Percentiles rank a stretch among this genome's conserved stretches.
These are phyloP conservation scores for Acorus gramineus DNA, from an alignment of 106 monocot genomes.

Conservation along the genomic window DNA sequence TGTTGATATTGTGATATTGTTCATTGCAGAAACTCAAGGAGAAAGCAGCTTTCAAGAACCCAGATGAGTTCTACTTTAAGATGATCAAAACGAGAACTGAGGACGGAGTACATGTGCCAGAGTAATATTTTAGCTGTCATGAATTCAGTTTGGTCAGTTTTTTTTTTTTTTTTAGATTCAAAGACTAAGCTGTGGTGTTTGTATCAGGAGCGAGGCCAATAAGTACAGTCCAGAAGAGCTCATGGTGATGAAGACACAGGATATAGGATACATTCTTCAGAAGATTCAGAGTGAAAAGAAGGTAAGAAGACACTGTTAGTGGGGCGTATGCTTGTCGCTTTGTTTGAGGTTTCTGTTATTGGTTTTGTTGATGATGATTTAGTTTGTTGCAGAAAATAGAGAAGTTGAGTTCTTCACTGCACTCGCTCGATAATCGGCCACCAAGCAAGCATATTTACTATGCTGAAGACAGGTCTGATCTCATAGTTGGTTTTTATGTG, in stretches of 20 bases:
- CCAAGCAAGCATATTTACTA: slow-evolving; percentile 72
- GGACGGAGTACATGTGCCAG: slow-evolving; percentile 59
- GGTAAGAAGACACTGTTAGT: slow-evolving; percentile 17
- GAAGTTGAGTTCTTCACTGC: slow-evolving; percentile 55
- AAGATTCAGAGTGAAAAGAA: slow-evolving; percentile 91
- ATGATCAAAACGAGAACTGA: slow-evolving; percentile 71
- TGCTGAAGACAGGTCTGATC: slow-evolving; percentile 82
- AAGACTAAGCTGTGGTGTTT: slow-evolving; percentile 1
- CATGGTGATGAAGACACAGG: slow-evolving; percentile 90
- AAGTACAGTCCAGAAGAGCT: slow-evolving; percentile 75
- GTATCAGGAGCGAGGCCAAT: slow-evolving; percentile 60
- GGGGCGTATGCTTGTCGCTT: background rate
- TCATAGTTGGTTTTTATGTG: background rate
- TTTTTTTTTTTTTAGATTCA: background rate
- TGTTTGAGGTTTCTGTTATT: background rate
- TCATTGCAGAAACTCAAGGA: slow-evolving; percentile 62
- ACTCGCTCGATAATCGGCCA: slow-evolving; percentile 46
- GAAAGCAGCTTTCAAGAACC: slow-evolving; percentile 76
- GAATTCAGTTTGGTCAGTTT: background rate
- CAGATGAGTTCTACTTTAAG: slow-evolving; percentile 96
- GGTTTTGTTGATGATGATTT: background rate
- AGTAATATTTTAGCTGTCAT: slow-evolving; percentile 18
- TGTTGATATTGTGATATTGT: too few species aligned
- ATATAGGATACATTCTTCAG: slow-evolving; percentile 74
- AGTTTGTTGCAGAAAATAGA: slow-evolving; percentile 66